Percentiles rank a stretch among this genome's conserved stretches.
Conservation (phyloP, 345 rosid genomes). For the Erucastrum elatum region DNA sequence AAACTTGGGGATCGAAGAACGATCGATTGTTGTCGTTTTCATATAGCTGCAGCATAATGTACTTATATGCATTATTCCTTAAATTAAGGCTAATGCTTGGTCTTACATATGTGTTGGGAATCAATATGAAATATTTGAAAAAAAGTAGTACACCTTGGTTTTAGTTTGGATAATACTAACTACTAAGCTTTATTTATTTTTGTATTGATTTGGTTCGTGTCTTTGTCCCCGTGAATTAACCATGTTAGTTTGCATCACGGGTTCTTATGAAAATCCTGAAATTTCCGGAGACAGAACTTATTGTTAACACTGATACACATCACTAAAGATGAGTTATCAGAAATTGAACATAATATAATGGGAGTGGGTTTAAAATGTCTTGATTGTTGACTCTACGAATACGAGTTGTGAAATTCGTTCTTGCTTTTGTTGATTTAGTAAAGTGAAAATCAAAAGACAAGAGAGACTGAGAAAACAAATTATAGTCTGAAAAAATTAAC, state of each 20-base stretch:
- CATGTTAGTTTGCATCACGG: background rate
- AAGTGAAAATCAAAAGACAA: background rate
- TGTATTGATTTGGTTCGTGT: background rate
- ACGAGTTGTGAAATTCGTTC: background rate
- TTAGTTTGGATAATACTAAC: background rate
- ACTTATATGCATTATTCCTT: background rate
- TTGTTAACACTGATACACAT: background rate
- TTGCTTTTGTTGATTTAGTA: background rate
- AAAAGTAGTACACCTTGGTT: constrained; percentile 9
- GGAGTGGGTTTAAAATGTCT: background rate
- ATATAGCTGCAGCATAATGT: background rate
- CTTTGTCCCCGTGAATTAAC: constrained; percentile 2
- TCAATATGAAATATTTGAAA: constrained; percentile 8
- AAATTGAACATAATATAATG: background rate
- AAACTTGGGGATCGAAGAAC: background rate
- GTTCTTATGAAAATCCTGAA: background rate
- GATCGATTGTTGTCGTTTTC: constrained; percentile 17
- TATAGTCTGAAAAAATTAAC: background rate
- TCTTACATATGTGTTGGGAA: constrained; percentile 9
- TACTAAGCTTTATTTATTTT: background rate
- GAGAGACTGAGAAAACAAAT: background rate
- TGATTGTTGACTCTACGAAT: background rate
- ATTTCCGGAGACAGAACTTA: background rate
- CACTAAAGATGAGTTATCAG: background rate
- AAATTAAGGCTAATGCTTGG: constrained; percentile 30